Base-by-base conservation (phyloP, 768 basidiomycete genomes). In the Collybiopsis confluens region DNA sequence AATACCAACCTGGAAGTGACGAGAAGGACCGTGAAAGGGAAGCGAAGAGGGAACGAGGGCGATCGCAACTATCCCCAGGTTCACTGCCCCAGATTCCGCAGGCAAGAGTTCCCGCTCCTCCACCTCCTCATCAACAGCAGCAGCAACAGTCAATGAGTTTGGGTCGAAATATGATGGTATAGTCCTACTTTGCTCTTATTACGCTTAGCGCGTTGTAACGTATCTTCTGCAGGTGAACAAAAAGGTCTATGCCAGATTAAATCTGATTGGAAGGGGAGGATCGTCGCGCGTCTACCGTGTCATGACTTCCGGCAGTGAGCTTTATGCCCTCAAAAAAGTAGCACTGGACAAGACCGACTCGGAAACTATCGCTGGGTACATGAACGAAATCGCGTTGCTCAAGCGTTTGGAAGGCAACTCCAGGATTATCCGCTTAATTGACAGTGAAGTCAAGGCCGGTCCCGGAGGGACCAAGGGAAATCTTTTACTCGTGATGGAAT, bases 281-380 rank as follows among this genome's bases (percentile, higher is more conserved):
- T 88, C 93, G 8, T 97, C 94, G n/a, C 88, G 90, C 45, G 96
- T 99, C 37, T 99, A 86, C 67, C 88, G 92, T 21, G 94, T 97
- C 7, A 77, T 98, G 65, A 89, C 82, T 64, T 73, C 79, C 37
- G 73, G 79, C 43, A 89, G 75, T 57, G 86, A 90, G 62, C 76
- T 98, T 33, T 92, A 82, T 62, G 96, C 96, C 9, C 80, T 99
- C 65, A 99, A 99, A 68, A 85, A 89, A 52, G 95, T 98, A 35
- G 82, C 89, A 15, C 75, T 98, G 20, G 92, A 96, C 67, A 86
- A 87, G 64, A 88, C 88, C 5, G 96, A 98, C 59, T 68, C 82
- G 2, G 94, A 97, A 58, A 91, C 92, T 18, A 87, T 96, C 73
- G 83, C 78, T 56, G 88, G 92, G 13, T 99, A 96, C 69, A 89